Percentiles rank a stretch among this genome's conserved stretches.
Evolutionary conservation across 139 green algal species (phyloP).

Genomic region (Chlorella sp.): DNA sequence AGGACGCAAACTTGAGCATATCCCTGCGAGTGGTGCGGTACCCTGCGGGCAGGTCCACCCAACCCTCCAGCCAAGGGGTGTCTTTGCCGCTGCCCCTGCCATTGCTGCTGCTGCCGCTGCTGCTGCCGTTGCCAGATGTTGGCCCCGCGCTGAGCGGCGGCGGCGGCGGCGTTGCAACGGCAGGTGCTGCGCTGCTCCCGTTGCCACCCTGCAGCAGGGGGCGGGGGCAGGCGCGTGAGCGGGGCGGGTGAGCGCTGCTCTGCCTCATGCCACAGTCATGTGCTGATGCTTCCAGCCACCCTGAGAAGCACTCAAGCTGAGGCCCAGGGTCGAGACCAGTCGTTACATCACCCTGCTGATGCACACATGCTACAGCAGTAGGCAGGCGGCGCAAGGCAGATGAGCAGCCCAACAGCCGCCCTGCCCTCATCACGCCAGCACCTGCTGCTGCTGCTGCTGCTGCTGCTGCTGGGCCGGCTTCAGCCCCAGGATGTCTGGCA

Average conservation of each 20-base stretch:
- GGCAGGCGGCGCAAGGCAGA: background rate
- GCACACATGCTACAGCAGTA: background rate
- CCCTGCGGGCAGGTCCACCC: slow-evolving; percentile 56
- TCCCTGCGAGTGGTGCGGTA: slow-evolving; percentile 66
- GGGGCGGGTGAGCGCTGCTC: background rate
- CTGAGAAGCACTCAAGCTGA: background rate
- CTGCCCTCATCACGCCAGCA: background rate
- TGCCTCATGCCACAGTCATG: background rate
- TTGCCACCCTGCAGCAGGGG: background rate
- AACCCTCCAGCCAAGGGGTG: slow-evolving; percentile 42
- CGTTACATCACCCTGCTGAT: background rate
- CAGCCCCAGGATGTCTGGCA: slow-evolving; percentile 49
- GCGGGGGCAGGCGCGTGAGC: background rate
- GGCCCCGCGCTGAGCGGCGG: background rate
- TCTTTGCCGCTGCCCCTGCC: background rate
- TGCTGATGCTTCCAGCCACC: background rate
- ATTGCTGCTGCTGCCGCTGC: background rate
- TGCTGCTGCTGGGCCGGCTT: background rate
- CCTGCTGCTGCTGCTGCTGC: slow-evolving; percentile 17
- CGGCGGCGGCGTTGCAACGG: background rate
- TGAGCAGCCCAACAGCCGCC: background rate
- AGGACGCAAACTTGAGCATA: slow-evolving; percentile 58
- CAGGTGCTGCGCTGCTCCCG: background rate
- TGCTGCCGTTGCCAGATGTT: background rate
- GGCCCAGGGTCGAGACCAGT: background rate